phyloP scores from a whole-genome alignment of 177 flowering plant genomes.

The Tripterygium wilfordii region DNA sequence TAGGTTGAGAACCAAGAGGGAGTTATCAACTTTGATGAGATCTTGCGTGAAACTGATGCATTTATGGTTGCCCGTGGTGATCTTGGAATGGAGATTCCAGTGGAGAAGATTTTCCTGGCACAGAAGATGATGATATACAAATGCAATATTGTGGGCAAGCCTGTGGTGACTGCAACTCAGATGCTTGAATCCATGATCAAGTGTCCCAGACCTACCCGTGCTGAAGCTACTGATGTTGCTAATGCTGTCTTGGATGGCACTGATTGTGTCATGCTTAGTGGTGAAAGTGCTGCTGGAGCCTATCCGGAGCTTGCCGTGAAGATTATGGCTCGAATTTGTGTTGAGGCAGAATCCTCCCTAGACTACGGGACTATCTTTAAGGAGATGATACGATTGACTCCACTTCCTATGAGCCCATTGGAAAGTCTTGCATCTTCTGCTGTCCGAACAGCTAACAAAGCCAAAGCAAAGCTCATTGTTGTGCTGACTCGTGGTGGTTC shows the following conservation, averaged over 20 bases:
- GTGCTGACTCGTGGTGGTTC: constrained; percentile 85
- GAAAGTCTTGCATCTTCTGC: constrained; percentile 89
- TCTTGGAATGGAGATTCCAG: constrained; percentile 91
- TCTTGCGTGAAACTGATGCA: constrained; percentile 76
- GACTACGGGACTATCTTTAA: constrained; percentile 76
- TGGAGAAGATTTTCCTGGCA: constrained; percentile 85
- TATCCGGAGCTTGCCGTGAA: constrained; percentile 83
- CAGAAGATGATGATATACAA: constrained; percentile 96
- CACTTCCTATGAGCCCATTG: constrained; percentile 85
- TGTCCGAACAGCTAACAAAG: constrained; percentile 85
- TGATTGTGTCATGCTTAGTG: constrained; percentile 91
- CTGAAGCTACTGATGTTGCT: constrained; percentile 92
- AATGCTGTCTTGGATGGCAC: constrained; percentile 91
- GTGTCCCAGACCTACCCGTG: constrained; percentile 83
- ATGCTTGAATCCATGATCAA: constrained; percentile 97
- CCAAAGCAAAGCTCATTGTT: constrained; percentile 66
- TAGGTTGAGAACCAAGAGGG: constrained; percentile 94
- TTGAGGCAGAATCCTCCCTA: constrained; percentile 79
- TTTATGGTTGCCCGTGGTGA: constrained; percentile 97
- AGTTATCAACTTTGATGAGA: constrained; percentile 81
- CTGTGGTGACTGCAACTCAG: constrained; percentile 90
- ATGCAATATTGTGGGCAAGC: constrained; percentile 79
- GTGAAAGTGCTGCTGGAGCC: constrained; percentile 89
- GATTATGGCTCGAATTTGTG: constrained; percentile 75
- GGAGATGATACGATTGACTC: constrained; percentile 65